Evolutionary conservation across 1,139 yeast species (phyloP).

Genomic region (Geotrichum fermentans): DNA sequence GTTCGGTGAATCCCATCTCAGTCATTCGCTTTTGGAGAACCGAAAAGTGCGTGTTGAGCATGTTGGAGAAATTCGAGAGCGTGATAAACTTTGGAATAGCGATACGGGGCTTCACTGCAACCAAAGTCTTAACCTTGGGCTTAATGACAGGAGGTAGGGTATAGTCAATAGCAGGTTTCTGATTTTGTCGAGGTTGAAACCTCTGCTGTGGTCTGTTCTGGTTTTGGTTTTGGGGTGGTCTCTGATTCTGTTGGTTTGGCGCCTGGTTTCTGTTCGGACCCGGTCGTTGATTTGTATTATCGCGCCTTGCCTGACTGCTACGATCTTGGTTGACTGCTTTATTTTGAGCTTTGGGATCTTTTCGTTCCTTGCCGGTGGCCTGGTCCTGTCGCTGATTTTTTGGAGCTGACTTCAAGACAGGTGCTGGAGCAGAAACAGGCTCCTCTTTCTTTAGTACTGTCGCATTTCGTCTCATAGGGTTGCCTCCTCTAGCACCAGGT

Average conservation of each 20-base stretch:
- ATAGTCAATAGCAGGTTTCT: background rate
- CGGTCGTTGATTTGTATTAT: background rate
- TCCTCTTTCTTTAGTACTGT: background rate
- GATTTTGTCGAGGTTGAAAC: too few relatives aligned
- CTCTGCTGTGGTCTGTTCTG: background rate
- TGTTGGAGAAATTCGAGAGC: constrained; percentile 69
- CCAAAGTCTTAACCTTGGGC: constrained; percentile 23
- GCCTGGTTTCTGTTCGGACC: background rate
- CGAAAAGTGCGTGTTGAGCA: constrained; percentile 60
- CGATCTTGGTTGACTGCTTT: background rate
- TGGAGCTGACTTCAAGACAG: background rate
- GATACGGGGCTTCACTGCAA: constrained; percentile 32
- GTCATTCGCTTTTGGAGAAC: constrained; percentile 55
- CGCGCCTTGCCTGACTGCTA: background rate
- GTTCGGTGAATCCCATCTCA: constrained; percentile 70
- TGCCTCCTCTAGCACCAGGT: constrained; percentile 7
- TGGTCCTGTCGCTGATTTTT: background rate
- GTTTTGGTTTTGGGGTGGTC: background rate
- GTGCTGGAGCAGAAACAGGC: background rate
- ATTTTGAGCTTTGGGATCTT: background rate
- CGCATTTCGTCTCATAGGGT: constrained; percentile 5
- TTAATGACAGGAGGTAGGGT: constrained; percentile 1
- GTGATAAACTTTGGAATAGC: constrained; percentile 69
- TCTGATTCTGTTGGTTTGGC: too few relatives aligned
- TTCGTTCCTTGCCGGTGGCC: too few relatives aligned